These are phyloP conservation scores for Pseudopithomyces chartarum DNA, from an alignment of 2,329 filamentous ascomycete genomes.

Conservation along the genomic window DNA sequence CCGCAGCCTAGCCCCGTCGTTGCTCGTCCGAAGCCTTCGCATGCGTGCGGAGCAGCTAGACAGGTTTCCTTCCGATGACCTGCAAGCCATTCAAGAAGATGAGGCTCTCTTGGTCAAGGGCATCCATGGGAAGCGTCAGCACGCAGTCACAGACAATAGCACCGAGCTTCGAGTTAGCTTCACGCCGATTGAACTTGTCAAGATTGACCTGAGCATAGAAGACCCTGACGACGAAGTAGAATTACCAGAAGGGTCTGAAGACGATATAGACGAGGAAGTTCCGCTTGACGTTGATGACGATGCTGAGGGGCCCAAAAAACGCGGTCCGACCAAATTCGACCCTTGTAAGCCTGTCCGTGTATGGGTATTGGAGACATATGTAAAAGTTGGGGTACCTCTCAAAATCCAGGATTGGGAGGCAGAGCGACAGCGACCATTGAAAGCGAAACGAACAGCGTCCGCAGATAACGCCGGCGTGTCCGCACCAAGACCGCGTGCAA, in stretches of 20 bases:
- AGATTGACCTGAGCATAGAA: slow-evolving; percentile 75
- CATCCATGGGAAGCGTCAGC: slow-evolving; percentile 70
- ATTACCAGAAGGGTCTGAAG: slow-evolving; percentile 21
- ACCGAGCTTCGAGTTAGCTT: slow-evolving; percentile 81
- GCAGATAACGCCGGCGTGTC: slow-evolving; percentile 25
- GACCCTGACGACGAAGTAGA: slow-evolving; percentile 69
- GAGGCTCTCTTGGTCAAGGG: slow-evolving; percentile 64
- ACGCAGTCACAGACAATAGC: slow-evolving; percentile 74
- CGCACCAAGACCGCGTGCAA: slow-evolving; percentile 25
- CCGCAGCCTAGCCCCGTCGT: slow-evolving; percentile 74
- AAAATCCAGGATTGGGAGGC: slow-evolving; percentile 69
- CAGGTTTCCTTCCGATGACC: slow-evolving; percentile 28
- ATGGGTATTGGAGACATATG: slow-evolving; percentile 71
- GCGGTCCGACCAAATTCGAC: slow-evolving; percentile 61
- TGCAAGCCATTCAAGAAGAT: slow-evolving; percentile 50
- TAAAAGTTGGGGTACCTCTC: slow-evolving; percentile 67
- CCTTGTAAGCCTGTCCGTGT: slow-evolving; percentile 67
- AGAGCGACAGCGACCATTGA: slow-evolving; percentile 24
- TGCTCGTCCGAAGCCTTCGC: slow-evolving; percentile 67
- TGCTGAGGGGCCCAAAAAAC: slow-evolving; percentile 47
- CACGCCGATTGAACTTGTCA: slow-evolving; percentile 75
- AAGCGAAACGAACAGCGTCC: slow-evolving; percentile 27
- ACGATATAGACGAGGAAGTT: slow-evolving; percentile 41
- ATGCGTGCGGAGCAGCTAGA: slow-evolving; percentile 36
- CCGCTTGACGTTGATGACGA: slow-evolving; percentile 38